Percentiles rank a stretch among this genome's conserved stretches.
phyloP scores from a whole-genome alignment of 1,139 yeast genomes.

The Sugiyamaella neomexicana region DNA sequence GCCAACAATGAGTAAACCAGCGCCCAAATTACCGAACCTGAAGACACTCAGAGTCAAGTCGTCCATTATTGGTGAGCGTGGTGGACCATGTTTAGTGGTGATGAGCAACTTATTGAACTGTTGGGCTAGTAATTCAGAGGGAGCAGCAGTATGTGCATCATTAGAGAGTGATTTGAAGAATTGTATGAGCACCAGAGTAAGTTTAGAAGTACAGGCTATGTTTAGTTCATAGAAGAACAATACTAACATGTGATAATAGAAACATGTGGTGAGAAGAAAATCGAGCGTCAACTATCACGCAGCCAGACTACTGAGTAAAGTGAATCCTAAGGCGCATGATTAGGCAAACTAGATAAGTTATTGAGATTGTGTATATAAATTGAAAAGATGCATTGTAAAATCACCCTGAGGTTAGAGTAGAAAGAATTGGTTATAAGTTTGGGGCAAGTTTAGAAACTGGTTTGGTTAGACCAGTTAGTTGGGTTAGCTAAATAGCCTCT shows the following conservation, averaged over 20 bases:
- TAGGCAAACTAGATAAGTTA: constrained; percentile 35
- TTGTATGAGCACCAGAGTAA: constrained; percentile 50
- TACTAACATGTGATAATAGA: constrained; percentile 19
- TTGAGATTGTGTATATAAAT: neutral
- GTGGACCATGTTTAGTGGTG: constrained; percentile 70
- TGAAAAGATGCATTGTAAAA: neutral
- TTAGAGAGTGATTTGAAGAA: constrained; percentile 59
- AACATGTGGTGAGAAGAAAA: constrained; percentile 41
- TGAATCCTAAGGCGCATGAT: constrained; percentile 74
- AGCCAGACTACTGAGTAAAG: constrained; percentile 72
- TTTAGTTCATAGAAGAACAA: neutral
- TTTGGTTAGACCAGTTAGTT: no score
- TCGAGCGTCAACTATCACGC: constrained; percentile 80
- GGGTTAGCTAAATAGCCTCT: no score
- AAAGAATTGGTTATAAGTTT: no score
- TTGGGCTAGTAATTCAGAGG: constrained; percentile 96
- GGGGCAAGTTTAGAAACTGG: no score
- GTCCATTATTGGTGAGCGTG: constrained; percentile 57
- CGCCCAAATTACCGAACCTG: constrained; percentile 63
- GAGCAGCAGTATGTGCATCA: constrained; percentile 61
- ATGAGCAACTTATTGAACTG: constrained; percentile 88
- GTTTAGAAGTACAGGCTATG: constrained; percentile 13
- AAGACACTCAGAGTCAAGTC: constrained; percentile 73
- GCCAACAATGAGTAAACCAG: constrained; percentile 30
- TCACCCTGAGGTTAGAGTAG: neutral